phyloP scores from a whole-genome alignment of 305 asterid genomes.

The Fraxinus greggii region DNA sequence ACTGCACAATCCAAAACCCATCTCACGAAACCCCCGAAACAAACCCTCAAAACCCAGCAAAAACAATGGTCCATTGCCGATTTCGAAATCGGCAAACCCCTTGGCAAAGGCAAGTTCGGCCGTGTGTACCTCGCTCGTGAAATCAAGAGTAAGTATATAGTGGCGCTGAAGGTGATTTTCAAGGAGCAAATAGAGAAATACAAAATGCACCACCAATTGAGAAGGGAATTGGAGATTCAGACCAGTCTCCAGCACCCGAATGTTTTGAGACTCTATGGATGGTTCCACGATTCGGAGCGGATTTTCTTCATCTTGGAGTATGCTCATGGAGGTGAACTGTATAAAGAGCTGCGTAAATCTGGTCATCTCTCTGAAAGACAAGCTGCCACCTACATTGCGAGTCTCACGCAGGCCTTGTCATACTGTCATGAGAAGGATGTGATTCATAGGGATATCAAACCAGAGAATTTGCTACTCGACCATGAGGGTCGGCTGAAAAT shows the following conservation, averaged over 20 bases:
- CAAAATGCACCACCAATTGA: conserved; percentile 64
- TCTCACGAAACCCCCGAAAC: conserved; percentile 32
- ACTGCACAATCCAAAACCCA: neutral
- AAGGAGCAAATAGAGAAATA: conserved; percentile 82
- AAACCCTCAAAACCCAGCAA: conserved; percentile 22
- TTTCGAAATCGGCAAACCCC: conserved; percentile 89
- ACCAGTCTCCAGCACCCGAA: conserved; percentile 71
- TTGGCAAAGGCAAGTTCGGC: conserved; percentile 86
- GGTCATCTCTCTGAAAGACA: conserved; percentile 58
- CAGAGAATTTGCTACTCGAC: conserved; percentile 88
- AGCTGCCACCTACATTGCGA: conserved; percentile 76
- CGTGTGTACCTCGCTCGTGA: conserved; percentile 93
- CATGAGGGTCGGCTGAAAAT: conserved; percentile 95
- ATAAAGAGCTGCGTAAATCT: conserved; percentile 54
- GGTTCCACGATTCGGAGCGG: conserved; percentile 79
- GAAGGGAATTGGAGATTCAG: conserved; percentile 92
- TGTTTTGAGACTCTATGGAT: conserved; percentile 68
- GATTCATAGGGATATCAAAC: conserved; percentile 96
- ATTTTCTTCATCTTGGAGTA: conserved; percentile 80
- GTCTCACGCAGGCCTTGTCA: conserved; percentile 80
- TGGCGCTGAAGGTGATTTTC: conserved; percentile 83
- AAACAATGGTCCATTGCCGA: conserved; percentile 63
- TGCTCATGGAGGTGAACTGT: conserved; percentile 79
- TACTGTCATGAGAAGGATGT: conserved; percentile 85
- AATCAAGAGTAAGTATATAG: conserved; percentile 66